These are phyloP conservation scores for Exserohilum rostratum DNA, from an alignment of 2,329 filamentous ascomycete genomes.

Conservation along the genomic window DNA sequence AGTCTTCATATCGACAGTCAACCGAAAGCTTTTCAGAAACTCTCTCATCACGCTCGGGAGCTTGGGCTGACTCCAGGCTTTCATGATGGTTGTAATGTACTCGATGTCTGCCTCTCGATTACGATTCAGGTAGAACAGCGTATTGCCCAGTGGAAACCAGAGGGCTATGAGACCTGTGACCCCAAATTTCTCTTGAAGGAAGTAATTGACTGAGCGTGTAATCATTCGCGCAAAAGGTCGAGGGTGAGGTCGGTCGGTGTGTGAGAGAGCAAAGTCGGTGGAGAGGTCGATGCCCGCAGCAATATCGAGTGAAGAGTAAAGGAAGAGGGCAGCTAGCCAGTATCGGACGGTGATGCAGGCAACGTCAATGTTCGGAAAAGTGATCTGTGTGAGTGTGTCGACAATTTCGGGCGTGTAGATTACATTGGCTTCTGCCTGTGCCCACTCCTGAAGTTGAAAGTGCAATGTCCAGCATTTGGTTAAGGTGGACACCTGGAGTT, in stretches of 20 bases:
- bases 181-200: constrained; percentile 30
- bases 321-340: constrained; percentile 30
- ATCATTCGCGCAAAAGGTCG: constrained; percentile 34
- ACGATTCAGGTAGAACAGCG: constrained; percentile 26
- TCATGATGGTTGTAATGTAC: constrained; percentile 20
- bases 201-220: constrained; percentile 27
- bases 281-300: constrained; percentile 13
- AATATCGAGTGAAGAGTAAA: constrained; percentile 30
- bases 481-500: constrained; percentile 10
- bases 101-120: constrained; percentile 18
- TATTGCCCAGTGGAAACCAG: constrained; percentile 30
- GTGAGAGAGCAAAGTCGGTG: constrained; percentile 10
- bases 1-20: constrained; percentile 8
- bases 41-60: constrained; percentile 27
- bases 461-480: constrained; percentile 30
- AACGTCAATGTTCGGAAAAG: constrained; percentile 21
- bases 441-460: constrained; percentile 28
- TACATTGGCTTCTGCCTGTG: constrained; percentile 11
- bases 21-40: constrained; percentile 30
- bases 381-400: constrained; percentile 17
- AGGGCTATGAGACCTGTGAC: constrained; percentile 26
- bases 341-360: constrained; percentile 32
- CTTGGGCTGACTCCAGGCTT: constrained; percentile 21
- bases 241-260: constrained; percentile 25
- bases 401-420: constrained; percentile 17